Evolutionary conservation across 2,329 filamentous ascomycete genomes (phyloP), one percentile per base, ranked within the genome.

Genomic region (Aspergillus sojae): DNA sequence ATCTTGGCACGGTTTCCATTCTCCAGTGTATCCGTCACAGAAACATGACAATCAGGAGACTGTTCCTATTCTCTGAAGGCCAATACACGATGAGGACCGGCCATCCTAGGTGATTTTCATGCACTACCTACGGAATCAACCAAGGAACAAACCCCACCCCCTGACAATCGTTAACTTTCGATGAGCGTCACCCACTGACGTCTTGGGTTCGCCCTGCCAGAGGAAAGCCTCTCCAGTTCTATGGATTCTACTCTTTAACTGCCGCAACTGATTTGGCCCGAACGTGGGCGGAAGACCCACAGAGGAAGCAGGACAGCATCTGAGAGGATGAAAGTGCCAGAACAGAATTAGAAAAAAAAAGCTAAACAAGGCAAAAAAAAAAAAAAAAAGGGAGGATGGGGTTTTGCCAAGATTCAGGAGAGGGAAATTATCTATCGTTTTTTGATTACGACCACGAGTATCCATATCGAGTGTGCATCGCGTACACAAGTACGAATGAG

Each of bases 141-240:
- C 52, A 58, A 16, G 28, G 39, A 39, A 52, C n/a, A 43, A 12
- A 23, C 7, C 5, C 50, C 50, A 26, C 50, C 68, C 68, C 71
- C 72, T 74, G 71, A 73, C 66, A 66, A 71, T 73, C 69, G 55
- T 34, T 60, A 48, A 54, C 61, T 59, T 62, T 63, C 58, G 64
- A 67, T 41, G 46, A 48, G 67, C 71, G 72, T 73, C 71, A 73
- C 66, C 67, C 62, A 57, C 66, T 72, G 70, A 73, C 71, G 70
- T 70, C 54, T 57, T 54, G 36, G 21, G 50, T 7, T 57, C 50
- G 57, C 60, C 60, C 60, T 55, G 34, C 52, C 21, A n/a, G 34
- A 54, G 30, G 7, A 50, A 34, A 53, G 50, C 50, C 50, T 53
- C 32, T 39, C 11, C 3, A 16, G 52, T 54, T 36, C n/a, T 28